phyloP scores from a whole-genome alignment of 2,329 filamentous ascomycete species.

The Fusarium nisikadoi region DNA sequence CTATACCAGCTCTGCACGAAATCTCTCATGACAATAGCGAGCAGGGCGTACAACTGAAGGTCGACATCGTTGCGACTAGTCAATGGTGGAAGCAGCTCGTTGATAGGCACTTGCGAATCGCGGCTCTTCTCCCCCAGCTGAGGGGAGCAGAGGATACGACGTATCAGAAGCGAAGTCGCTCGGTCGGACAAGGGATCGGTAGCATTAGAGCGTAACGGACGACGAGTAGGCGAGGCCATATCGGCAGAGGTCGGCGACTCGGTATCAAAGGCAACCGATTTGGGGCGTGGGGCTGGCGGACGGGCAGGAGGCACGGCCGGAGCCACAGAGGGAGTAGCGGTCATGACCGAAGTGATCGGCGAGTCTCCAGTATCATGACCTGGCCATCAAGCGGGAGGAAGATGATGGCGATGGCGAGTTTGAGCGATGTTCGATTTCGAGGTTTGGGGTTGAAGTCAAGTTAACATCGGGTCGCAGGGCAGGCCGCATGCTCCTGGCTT shows the following conservation, averaged over 20 bases:
- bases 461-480: constrained; percentile 37
- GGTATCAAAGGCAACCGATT: constrained; percentile 36
- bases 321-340: constrained; percentile 34
- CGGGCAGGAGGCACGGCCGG: constrained; percentile 37
- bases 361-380: constrained; percentile 43
- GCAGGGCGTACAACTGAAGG: constrained; percentile 89
- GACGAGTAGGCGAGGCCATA: constrained; percentile 42
- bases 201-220: constrained; percentile 48
- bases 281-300: constrained; percentile 38
- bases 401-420: background rate
- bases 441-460: constrained; percentile 32
- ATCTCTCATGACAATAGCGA: constrained; percentile 89
- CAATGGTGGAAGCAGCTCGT: constrained; percentile 86
- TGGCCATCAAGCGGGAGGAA: constrained; percentile 1
- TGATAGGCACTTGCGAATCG: constrained; percentile 66
- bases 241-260: constrained; percentile 41
- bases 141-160: constrained; percentile 84
- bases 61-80: constrained; percentile 96
- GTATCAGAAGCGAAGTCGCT: constrained; percentile 83
- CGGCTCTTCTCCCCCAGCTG: constrained; percentile 68
- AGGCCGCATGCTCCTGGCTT: constrained; percentile 34
- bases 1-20: constrained; percentile 94
- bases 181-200: constrained; percentile 75
- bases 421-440: background rate
- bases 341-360: constrained; percentile 44